phyloP scores from a whole-genome alignment of 495 filamentous ascomycete genomes.

The Penicillium odoratum region DNA sequence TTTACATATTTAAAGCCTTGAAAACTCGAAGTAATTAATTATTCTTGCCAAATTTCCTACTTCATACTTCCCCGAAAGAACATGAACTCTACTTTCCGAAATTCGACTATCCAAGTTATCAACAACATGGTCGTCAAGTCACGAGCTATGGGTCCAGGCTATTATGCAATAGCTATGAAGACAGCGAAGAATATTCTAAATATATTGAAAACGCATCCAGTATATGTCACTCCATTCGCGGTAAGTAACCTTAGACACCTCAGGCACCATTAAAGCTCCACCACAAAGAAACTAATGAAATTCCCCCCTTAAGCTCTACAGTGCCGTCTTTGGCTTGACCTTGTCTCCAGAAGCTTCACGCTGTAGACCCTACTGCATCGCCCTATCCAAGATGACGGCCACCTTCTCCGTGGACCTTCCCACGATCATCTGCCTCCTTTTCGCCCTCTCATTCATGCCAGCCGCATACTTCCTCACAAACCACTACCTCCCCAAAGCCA shows the following conservation, averaged over 20 bases:
- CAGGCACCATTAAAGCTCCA: slow-evolving; percentile 5
- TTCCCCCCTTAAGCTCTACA: neutral
- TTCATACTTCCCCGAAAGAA: neutral
- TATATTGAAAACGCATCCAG: neutral
- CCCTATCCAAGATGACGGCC: slow-evolving; percentile 5
- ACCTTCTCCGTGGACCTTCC: slow-evolving; percentile 47
- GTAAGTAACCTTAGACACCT: slow-evolving; percentile 9
- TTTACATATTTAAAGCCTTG: neutral
- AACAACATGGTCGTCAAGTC: neutral
- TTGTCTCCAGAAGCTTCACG: neutral
- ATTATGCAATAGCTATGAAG: neutral
- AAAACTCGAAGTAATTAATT: neutral
- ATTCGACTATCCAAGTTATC: neutral
- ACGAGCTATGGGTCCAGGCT: neutral
- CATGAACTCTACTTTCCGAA: too few relatives aligned
- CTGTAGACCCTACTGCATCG: neutral
- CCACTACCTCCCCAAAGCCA: slow-evolving; percentile 47
- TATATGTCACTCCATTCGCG: neutral
- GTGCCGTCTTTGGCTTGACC: neutral
- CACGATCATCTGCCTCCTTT: slow-evolving; percentile 53
- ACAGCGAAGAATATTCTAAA: neutral
- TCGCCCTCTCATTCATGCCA: slow-evolving; percentile 54
- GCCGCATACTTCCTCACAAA: slow-evolving; percentile 49
- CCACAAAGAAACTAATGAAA: neutral
- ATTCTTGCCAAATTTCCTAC: neutral